phyloP scores from a whole-genome alignment of 768 basidiomycete species.

The Suillus subluteus region DNA sequence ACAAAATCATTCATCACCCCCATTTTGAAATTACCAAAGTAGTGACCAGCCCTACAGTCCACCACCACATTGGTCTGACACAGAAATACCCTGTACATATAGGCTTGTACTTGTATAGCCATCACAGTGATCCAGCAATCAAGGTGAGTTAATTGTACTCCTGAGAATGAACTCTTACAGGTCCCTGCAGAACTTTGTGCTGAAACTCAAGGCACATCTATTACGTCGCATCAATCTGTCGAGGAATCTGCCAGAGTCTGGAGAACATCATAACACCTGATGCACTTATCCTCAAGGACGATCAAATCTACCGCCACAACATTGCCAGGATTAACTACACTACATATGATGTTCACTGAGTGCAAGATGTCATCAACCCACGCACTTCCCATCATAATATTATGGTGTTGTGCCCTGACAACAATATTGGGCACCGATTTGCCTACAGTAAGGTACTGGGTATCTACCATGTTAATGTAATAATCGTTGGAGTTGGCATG shows the following conservation, averaged over 20 bases:
- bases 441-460: conserved; percentile 6
- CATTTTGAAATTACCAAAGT: not conserved
- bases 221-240: conserved; percentile 5
- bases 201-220: conserved; percentile 7
- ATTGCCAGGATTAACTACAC: conserved; percentile 1
- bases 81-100: conserved; percentile 24
- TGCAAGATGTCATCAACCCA: not conserved
- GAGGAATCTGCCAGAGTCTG: conserved; percentile 33
- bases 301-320: not conserved
- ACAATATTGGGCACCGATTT: not conserved
- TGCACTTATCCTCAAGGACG: not conserved
- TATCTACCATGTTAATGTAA: conserved; percentile 2
- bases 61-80: conserved; percentile 6
- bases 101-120: not conserved
- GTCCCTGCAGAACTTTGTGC: conserved; percentile 17
- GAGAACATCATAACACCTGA: conserved; percentile 47
- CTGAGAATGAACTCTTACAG: not conserved
- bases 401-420: not conserved
- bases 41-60: not conserved
- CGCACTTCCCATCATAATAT: not conserved
- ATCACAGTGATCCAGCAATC: not conserved
- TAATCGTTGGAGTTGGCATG: not conserved
- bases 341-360: not conserved
- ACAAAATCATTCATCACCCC: not conserved
- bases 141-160: not conserved